phyloP scores from a whole-genome alignment of 1,284 basidiomycete genomes.

The Schizophyllum amplum region DNA sequence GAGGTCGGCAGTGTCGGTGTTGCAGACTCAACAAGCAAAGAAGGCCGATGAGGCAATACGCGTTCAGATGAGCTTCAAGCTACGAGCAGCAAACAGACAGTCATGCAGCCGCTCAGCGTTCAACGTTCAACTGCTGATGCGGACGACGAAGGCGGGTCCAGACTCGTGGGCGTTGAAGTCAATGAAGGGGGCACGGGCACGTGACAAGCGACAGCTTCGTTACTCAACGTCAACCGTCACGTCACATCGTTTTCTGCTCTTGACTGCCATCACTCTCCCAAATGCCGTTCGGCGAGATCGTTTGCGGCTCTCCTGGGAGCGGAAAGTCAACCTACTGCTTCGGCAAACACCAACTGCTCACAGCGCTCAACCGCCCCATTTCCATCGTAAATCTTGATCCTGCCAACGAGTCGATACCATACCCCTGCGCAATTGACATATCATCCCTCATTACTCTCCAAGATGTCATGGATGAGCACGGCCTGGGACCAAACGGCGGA shows the following conservation, averaged over 20 bases:
- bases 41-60: too few species aligned
- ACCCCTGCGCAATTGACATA: conserved; percentile 87
- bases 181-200: too few species aligned
- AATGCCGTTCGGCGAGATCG: conserved; percentile 83
- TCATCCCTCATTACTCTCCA: conserved; percentile 82
- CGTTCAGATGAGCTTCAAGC: too few species aligned
- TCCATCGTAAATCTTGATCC: conserved; percentile 94
- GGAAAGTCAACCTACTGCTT: conserved; percentile 95
- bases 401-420: conserved; percentile 85
- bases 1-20: too few species aligned
- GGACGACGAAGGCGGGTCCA: too few species aligned
- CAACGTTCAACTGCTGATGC: too few species aligned
- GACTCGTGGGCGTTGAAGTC: too few species aligned
- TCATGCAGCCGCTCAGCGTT: too few species aligned
- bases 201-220: too few species aligned
- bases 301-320: conserved; percentile 88
- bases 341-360: conserved; percentile 89
- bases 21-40: too few species aligned
- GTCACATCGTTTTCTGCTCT: not conserved
- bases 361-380: conserved; percentile 79
- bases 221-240: not conserved
- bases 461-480: conserved; percentile 82
- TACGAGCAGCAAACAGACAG: too few species aligned
- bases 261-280: not conserved
- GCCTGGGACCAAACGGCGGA: conserved; percentile 92